Evolutionary conservation across 2,329 filamentous ascomycete species (phyloP), one percentile per base, ranked within the genome.

Genomic region (Aspergillus tanneri): DNA sequence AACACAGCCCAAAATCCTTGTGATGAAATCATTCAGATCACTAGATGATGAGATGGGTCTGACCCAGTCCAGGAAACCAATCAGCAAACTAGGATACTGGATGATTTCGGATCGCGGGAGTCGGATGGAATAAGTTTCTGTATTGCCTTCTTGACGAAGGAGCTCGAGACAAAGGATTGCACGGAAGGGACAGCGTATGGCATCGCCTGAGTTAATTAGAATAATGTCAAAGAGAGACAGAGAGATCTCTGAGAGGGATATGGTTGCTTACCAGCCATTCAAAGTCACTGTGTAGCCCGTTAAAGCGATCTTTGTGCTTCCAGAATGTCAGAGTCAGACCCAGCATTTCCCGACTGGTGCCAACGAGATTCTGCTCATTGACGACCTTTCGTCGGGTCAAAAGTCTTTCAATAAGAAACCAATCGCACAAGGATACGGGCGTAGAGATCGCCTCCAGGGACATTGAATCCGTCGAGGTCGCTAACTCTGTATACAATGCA

Each of bases 121-220:
- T 5, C 34, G 27, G 2, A 47, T n/a, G 2, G 22, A 25, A 23
- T 47, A 47, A 3, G 37, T 22, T n/a, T 35, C 19, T 4, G 37
- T 36, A 2, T 39, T 18, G 35, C 19, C 14, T 5, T 36, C 27
- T 18, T 47, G 44, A 16, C 44, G 44, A n/a, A 47, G 37, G 5
- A 47, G 44, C n/a, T 47, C 44, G 16, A 47, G 44, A 24, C 44
- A 47, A 37, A 41, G 44, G 4, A 47, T 40, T 14, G 27, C 44
- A 23, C 44, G 32, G 22, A 36, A 35, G 44, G 44, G 12, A 34
- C 44, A 16, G 36, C 44, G 27, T 47, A 47, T 23, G 44, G 41
- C 44, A 47, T 41, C 4, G 27, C 44, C 37, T 47, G 28, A 10
- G 14, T 12, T 28, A 8, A 11, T 23, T 39, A 18, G 16, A 12